These are phyloP conservation scores for Chrysochromulina tobinii DNA, from an alignment of 78 protist species.

Conservation along the genomic window DNA sequence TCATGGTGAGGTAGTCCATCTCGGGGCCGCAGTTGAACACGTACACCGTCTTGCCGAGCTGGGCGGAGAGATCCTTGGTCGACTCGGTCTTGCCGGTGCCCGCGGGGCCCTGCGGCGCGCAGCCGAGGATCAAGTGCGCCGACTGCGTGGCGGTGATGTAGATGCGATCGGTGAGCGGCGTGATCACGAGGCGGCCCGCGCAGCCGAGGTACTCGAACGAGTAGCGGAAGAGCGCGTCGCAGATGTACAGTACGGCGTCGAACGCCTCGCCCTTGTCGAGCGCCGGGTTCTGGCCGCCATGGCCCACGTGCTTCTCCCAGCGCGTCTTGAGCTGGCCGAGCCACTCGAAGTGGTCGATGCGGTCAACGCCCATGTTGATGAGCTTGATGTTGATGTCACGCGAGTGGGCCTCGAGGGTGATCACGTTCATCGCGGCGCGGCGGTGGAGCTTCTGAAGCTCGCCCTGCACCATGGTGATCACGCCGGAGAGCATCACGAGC, in stretches of 20 bases:
- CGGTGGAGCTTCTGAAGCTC: conserved; percentile 11
- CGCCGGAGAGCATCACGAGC: background rate
- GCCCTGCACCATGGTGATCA: conserved; percentile 65
- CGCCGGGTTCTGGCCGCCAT: background rate
- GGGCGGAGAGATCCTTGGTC: conserved; percentile 60
- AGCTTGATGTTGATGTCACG: conserved; percentile 47
- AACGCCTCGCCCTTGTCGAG: conserved; percentile 1
- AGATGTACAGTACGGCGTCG: conserved; percentile 27
- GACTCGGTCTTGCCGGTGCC: conserved; percentile 85
- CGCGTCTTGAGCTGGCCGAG: conserved; percentile 47
- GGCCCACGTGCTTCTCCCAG: conserved; percentile 13
- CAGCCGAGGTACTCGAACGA: conserved; percentile 57
- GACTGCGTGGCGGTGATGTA: conserved; percentile 76
- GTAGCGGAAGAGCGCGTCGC: conserved; percentile 46
- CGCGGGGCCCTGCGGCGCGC: conserved; percentile 78
- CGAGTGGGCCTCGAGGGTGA: conserved; percentile 60
- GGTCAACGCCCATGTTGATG: conserved; percentile 5
- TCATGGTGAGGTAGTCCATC: conserved; percentile 54
- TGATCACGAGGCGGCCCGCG: conserved; percentile 56
- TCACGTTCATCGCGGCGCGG: conserved; percentile 52
- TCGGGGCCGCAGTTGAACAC: conserved; percentile 50
- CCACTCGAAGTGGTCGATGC: conserved; percentile 46
- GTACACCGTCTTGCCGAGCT: conserved; percentile 30
- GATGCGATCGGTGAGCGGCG: conserved; percentile 63
- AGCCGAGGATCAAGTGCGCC: conserved; percentile 56